Conservation (phyloP, 2,329 filamentous ascomycete genomes). For the Phaeomoniella chlamydospora region DNA sequence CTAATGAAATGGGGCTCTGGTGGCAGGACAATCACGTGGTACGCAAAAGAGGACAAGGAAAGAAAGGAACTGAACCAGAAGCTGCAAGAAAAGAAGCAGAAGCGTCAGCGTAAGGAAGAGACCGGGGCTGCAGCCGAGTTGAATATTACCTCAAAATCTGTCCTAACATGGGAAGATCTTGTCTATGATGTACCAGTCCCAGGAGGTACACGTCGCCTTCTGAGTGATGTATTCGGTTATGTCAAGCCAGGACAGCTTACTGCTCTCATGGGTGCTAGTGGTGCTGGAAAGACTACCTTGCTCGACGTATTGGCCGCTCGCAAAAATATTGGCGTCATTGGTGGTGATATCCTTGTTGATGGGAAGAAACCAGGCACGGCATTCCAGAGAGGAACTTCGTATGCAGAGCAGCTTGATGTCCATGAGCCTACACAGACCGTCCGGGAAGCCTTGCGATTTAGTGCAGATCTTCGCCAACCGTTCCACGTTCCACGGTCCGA, state of each 20-base stretch:
- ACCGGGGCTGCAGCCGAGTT: conserved; percentile 28
- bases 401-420: conserved; percentile 52
- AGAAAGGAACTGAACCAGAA: conserved; percentile 20
- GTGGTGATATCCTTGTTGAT: conserved; percentile 49
- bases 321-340: conserved; percentile 51
- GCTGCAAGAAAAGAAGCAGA: conserved; percentile 23
- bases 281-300: conserved; percentile 76
- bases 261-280: conserved; percentile 38
- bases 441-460: conserved; percentile 52
- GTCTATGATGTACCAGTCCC: conserved; percentile 34
- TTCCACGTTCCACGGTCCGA: conserved; percentile 41
- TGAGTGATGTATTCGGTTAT: conserved; percentile 33
- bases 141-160: conserved; percentile 37
- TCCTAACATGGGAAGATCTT: conserved; percentile 39
- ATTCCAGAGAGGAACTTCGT: conserved; percentile 50
- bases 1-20: conserved; percentile 22
- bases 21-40: conserved; percentile 26
- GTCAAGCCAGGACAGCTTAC: conserved; percentile 34
- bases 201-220: conserved; percentile 26
- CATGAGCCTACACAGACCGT: conserved; percentile 49
- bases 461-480: conserved; percentile 48
- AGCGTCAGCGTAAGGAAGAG: conserved; percentile 17
- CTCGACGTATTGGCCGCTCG: conserved; percentile 59
- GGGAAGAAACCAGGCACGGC: conserved; percentile 40
- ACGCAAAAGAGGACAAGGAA: conserved; percentile 22